Base-by-base conservation (phyloP, 2,329 filamentous ascomycete genomes). In the Fusarium sp. region DNA sequence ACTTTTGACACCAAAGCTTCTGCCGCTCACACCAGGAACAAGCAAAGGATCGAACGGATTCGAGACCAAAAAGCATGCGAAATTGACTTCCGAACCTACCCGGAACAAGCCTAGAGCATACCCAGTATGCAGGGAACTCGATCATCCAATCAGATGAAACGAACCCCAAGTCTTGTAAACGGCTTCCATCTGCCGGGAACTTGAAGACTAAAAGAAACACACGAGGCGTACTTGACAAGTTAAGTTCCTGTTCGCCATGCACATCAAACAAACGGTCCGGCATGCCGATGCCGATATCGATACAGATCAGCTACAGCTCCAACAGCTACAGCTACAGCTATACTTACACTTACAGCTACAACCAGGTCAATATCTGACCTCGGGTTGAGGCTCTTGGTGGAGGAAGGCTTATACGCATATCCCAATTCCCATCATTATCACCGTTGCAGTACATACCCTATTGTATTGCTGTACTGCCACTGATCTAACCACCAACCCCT, bases 211-310 rank as follows among this genome's bases (percentile, higher is more conserved):
- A 64, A 64, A 56, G 60, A 47, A 38, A 62, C 54, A 63, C 62
- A 68, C 53, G 65, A 66, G 63, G 68, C 57, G 68, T 59, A 45
- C 60, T 72, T 69, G 66, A 68, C 74, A 75, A 63, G 65, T 62
- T 63, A 59, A 62, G 67, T 65, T 71, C 66, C 68, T 54, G 65
- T 57, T 76, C 66, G 63, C 65, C 67, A 76, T 75, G 74, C 67
- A 74, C 71, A 72, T 42, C 34, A 42, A 43, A 56, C 42, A 64
- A 68, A 73, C 74, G 67, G 74, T 68, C 63, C 70, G 74, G 70
- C 67, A 76, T 70, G 63, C 71, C 70, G 54, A 73, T 72, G 64
- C 65, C 67, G 50, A 52, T 42, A 52, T 52, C 50, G 50, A 53
- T 38, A 51, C 50, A 27, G 32, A 42, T 53, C 34, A 52, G 49